Evolutionary conservation across 257 asterid genomes (phyloP).

Genomic region (Solanum tacnaense): DNA sequence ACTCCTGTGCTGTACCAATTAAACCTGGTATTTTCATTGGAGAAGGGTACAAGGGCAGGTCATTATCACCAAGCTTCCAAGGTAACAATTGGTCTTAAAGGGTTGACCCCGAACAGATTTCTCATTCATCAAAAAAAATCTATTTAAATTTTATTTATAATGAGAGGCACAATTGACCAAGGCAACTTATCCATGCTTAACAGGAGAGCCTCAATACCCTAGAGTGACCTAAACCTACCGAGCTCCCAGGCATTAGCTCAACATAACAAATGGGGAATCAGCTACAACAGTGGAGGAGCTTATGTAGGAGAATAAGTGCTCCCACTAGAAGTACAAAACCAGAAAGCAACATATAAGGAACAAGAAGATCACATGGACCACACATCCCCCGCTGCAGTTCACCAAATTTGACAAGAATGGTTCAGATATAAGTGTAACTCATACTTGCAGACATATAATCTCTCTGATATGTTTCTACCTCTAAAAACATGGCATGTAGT

Average conservation of each 20-base stretch:
- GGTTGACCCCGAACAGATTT: not conserved
- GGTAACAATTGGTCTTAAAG: not conserved
- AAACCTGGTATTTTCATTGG: not conserved
- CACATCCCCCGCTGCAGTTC: not conserved
- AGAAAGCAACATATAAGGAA: not conserved
- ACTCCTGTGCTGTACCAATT: not conserved
- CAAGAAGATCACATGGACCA: not conserved
- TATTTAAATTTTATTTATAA: not conserved
- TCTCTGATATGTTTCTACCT: not conserved
- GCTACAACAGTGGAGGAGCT: not conserved
- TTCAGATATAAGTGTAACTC: not conserved
- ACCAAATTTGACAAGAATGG: not conserved
- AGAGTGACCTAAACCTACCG: not conserved
- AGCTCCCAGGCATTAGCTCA: not conserved
- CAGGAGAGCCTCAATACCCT: not conserved
- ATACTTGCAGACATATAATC: not conserved
- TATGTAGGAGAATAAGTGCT: not conserved
- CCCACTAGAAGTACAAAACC: not conserved
- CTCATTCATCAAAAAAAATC: not conserved
- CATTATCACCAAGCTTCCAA: not conserved
- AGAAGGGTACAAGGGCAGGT: not conserved
- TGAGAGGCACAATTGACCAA: not conserved
- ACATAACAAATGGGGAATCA: not conserved
- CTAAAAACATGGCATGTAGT: not conserved
- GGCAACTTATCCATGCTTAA: not conserved